Evolutionary conservation across 768 basidiomycete species (phyloP).

Genomic region (Naematelia encephala): DNA sequence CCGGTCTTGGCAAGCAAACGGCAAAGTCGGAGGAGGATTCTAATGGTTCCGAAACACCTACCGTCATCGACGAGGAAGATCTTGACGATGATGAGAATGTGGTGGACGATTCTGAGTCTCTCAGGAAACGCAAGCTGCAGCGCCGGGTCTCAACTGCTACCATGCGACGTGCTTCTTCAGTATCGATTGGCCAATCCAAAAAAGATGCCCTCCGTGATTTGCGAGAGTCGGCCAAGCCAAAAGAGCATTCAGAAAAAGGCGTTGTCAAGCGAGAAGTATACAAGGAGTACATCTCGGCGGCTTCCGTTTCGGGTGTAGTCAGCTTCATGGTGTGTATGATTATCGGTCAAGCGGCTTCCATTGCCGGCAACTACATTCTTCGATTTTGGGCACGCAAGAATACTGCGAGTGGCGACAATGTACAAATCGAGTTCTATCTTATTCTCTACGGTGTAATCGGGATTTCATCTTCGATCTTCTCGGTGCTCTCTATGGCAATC

Average conservation of each 20-base stretch:
- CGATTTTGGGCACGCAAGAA: constrained; percentile 81
- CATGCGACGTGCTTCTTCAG: constrained; percentile 46
- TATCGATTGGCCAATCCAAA: constrained; percentile 49
- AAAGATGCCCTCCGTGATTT: constrained; percentile 48
- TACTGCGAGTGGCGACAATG: constrained; percentile 59
- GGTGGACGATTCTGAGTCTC: constrained; percentile 37
- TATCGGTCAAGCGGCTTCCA: constrained; percentile 60
- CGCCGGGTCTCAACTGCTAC: constrained; percentile 37
- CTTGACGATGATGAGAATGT: constrained; percentile 32
- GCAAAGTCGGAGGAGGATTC: constrained; percentile 31
- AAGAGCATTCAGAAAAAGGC: constrained; percentile 69
- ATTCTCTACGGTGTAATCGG: constrained; percentile 65
- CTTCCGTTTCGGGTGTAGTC: constrained; percentile 68
- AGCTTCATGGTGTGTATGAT: constrained; percentile 60
- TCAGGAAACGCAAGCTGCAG: constrained; percentile 29
- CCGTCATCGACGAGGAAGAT: constrained; percentile 36
- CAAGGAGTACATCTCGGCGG: constrained; percentile 69
- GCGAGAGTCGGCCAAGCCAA: constrained; percentile 51
- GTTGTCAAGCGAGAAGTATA: constrained; percentile 76
- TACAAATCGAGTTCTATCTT: constrained; percentile 58
- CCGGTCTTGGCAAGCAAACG: constrained; percentile 49
- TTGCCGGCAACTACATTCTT: constrained; percentile 58
- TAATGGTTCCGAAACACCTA: constrained; percentile 38
- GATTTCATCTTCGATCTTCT: constrained; percentile 58
- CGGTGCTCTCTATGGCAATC: constrained; percentile 59